These are phyloP conservation scores for Trichoderma endophyticum DNA, from an alignment of 2,329 filamentous ascomycete species.

Conservation along the genomic window DNA sequence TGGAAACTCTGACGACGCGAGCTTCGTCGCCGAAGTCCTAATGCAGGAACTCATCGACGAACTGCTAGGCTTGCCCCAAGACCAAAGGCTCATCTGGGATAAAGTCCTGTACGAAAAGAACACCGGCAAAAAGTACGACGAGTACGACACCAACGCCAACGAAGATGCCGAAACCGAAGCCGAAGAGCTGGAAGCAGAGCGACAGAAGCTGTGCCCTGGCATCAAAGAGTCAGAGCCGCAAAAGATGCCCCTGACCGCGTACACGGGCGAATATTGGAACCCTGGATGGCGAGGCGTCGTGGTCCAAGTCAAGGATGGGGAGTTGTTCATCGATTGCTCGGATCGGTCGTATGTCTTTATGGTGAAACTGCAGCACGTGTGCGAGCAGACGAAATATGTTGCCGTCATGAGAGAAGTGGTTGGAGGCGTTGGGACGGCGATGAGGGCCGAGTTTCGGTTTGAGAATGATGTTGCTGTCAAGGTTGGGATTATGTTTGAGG, in stretches of 20 bases:
- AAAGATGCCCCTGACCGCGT: conserved; percentile 18
- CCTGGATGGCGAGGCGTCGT: conserved; percentile 27
- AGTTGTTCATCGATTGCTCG: conserved; percentile 27
- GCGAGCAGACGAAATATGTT: conserved; percentile 22
- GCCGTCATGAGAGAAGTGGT: conserved; percentile 16
- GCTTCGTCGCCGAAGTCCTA: conserved; percentile 21
- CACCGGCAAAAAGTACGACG: background rate
- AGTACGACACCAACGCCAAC: background rate
- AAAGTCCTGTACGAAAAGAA: background rate
- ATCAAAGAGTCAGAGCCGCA: conserved; percentile 7
- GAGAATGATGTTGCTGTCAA: conserved; percentile 10
- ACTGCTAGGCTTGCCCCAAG: conserved; percentile 1
- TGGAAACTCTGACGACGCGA: conserved; percentile 25
- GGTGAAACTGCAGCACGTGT: conserved; percentile 22
- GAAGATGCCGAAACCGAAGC: background rate
- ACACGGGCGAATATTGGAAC: conserved; percentile 27
- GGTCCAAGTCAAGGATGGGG: conserved; percentile 21
- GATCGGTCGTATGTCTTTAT: conserved; percentile 31
- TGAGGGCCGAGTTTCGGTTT: conserved; percentile 23
- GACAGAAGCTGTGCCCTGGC: background rate
- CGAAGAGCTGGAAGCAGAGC: background rate
- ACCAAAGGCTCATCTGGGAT: background rate
- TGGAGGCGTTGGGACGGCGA: background rate
- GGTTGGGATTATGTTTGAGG: background rate
- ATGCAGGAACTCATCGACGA: conserved; percentile 25